Evolutionary conservation across 106 monocot genomes (phyloP).

Genomic region (Agapanthus africanus): DNA sequence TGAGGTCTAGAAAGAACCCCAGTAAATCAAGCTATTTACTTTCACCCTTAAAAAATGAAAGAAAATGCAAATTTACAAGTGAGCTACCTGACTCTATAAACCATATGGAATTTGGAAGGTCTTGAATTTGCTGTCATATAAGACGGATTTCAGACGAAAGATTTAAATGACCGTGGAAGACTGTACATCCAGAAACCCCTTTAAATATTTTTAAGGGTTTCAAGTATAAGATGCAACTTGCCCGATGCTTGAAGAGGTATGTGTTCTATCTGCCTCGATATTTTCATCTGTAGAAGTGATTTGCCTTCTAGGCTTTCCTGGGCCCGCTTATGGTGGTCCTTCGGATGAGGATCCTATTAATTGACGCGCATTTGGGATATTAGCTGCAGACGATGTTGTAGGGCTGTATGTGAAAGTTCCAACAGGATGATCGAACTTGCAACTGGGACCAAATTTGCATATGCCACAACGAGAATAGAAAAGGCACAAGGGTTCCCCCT

Average conservation of each 20-base stretch:
- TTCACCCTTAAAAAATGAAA: not conserved
- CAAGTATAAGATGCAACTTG: constrained; percentile 26
- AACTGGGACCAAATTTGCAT: constrained; percentile 82
- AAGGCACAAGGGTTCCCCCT: constrained; percentile 68
- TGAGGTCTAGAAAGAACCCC: too few relatives aligned
- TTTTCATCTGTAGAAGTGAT: constrained; percentile 27
- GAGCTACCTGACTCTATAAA: too few relatives aligned
- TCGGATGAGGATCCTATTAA: constrained; percentile 29
- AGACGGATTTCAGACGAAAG: not conserved
- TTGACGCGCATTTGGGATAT: constrained; percentile 22
- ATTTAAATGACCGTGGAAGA: not conserved
- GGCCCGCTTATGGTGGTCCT: constrained; percentile 16
- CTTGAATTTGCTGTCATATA: not conserved
- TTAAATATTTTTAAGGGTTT: not conserved
- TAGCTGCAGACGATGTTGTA: constrained; percentile 29
- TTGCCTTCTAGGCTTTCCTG: constrained; percentile 19
- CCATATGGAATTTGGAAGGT: not conserved
- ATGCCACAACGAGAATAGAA: constrained; percentile 82
- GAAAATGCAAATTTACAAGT: not conserved
- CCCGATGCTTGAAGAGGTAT: constrained; percentile 16
- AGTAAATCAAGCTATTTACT: too few relatives aligned
- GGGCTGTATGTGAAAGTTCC: constrained; percentile 32
- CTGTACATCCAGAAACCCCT: constrained; percentile 1
- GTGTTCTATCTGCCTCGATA: constrained; percentile 20
- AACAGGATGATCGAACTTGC: constrained; percentile 84